Percentiles rank a stretch among this genome's conserved stretches.
Evolutionary conservation across 2,329 filamentous ascomycete genomes (phyloP).

Genomic region (Coniochaeta ligniaria): DNA sequence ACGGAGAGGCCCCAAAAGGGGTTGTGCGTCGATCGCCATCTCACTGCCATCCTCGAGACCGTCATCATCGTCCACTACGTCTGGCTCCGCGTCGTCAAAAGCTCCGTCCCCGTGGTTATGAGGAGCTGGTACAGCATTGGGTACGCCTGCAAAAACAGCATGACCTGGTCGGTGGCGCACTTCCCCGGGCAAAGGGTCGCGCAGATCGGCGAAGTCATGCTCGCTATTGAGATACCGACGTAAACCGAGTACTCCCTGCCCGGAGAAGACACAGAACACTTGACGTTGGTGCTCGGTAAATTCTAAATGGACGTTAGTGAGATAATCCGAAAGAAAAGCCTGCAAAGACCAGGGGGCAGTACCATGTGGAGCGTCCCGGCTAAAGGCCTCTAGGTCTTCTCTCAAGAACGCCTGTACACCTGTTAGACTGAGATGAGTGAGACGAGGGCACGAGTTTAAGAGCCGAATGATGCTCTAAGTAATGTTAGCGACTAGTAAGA

Average conservation of each 20-base stretch:
- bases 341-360: constrained; percentile 17
- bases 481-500: constrained; percentile 17
- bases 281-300: constrained; percentile 94
- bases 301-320: constrained; percentile 44
- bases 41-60: constrained; percentile 19
- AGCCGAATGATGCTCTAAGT: constrained; percentile 78
- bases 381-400: constrained; percentile 77
- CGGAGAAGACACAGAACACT: constrained; percentile 97
- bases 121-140: constrained; percentile 6
- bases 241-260: constrained; percentile 70
- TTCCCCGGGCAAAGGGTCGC: constrained; percentile 6
- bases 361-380: constrained; percentile 75
- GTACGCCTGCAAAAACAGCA: constrained; percentile 1
- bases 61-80: constrained; percentile 18
- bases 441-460: constrained; percentile 81
- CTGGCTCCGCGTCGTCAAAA: constrained; percentile 14
- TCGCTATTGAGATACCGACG: constrained; percentile 67
- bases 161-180: background rate
- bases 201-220: constrained; percentile 36
- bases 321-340: background rate
- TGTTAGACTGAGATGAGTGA: constrained; percentile 91
- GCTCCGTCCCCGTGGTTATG: constrained; percentile 3
- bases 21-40: constrained; percentile 20
- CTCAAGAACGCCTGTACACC: constrained; percentile 87
- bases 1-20: constrained; percentile 1